Base-by-base conservation (phyloP, 2,329 filamentous ascomycete species). In the Lomentospora prolificans region DNA sequence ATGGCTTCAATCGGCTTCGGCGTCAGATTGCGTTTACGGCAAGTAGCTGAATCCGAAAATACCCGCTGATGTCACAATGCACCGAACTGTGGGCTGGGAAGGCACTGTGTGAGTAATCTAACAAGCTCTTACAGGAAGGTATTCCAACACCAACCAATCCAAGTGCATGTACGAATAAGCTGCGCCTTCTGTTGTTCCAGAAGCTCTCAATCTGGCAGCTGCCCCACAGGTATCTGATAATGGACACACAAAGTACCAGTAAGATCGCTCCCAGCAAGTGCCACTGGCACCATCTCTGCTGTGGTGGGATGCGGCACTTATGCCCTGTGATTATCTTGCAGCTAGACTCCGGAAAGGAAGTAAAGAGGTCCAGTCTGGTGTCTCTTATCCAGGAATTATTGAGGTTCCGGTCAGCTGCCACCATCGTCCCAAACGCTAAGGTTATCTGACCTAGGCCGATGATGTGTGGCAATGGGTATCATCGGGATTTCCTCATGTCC, bases 1-100 rank as follows among this genome's bases (percentile, higher is more conserved):
- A 48, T 48, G 44, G 44, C 17, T 48, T 48, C 17, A 48, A 48
- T 48, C 44, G 44, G 44, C 44, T 48, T 48, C 44, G 44, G 44
- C 14, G 44, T 25, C 44, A 25, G 30, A 33, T 25, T 48, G 22
- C 44, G 17, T 25, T 22, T 22, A 10, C 5, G 44, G 44, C 17
- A 48, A 22, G 44, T 12, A 22, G 22, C 44, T 14, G 44, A 48
- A 25, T 48, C 44, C 44, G 44, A 48, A 48, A 14, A 25, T 48
- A 48, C 44, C 44, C 44, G 22, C 44, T 41, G 19, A 41, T 41
- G 36, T 41, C 36, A 41, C 36, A 41, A 17, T 12, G 4, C 44
- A 48, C 17, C 17, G 44, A 46, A 24, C 41, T 6, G 30, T 7
- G 30, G 41, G 41, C n/a, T 10, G 19, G 24, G 41, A 48, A 25